Evolutionary conservation across 2,329 filamentous ascomycete genomes (phyloP).

Genomic region (Diaporthe helianthi): DNA sequence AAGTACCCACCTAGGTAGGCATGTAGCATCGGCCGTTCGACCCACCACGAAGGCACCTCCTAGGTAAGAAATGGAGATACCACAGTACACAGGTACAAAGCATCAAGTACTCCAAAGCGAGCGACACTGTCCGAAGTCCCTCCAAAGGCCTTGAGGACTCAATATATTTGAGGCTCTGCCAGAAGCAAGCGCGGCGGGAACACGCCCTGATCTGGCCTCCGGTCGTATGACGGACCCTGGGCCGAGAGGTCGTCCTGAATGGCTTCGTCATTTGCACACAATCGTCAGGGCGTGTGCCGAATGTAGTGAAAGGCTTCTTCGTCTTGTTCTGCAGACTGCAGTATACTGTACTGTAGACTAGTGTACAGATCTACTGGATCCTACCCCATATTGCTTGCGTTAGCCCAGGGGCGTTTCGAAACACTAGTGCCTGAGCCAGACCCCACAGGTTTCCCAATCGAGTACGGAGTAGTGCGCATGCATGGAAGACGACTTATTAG

Average conservation of each 20-base stretch:
- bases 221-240: conserved; percentile 4
- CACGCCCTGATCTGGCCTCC: neutral
- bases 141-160: neutral
- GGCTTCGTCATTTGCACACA: conserved; percentile 17
- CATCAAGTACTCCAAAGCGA: neutral
- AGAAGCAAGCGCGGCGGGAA: neutral
- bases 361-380: conserved; percentile 2
- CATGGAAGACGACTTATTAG: conserved; percentile 6
- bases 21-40: neutral
- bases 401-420: conserved; percentile 27
- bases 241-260: neutral
- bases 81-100: no score
- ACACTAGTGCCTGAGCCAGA: conserved; percentile 17
- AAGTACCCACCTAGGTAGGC: no score
- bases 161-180: conserved; percentile 22
- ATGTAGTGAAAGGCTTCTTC: conserved; percentile 1
- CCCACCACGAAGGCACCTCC: neutral
- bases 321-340: no score
- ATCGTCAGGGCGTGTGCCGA: conserved; percentile 18
- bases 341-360: neutral
- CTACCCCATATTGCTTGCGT: conserved; percentile 22
- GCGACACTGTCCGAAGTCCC: neutral
- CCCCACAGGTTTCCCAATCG: conserved; percentile 19
- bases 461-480: conserved; percentile 16
- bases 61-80: neutral